Base-by-base conservation (phyloP, 371 early-diverging fungal species). In the Rhizopus stolonifer region DNA sequence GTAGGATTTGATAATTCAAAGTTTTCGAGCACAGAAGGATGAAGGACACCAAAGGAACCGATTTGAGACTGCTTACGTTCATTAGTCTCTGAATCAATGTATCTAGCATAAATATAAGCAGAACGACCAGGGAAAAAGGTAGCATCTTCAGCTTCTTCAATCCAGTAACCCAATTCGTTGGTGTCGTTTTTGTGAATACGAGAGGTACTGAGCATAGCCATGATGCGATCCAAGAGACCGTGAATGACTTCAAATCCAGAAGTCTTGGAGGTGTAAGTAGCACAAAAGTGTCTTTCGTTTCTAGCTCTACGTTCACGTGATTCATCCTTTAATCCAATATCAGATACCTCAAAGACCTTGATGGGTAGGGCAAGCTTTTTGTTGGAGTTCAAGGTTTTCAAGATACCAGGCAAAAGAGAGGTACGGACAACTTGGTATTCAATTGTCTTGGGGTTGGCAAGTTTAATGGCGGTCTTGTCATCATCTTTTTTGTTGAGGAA, bases 401-500 rank as follows among this genome's bases (percentile, higher is more conserved):
- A 80, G 15, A 99, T 74, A 44, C 99, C 99, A 10, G 98, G 98
- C 32, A 99, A 72, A 38, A 99, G 77, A 10, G 91, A 88, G 11
- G 95, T 94, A 49, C 99, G 90, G 31, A 98, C 94, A 11, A 95
- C 96, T 72, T 96, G 90, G 72, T 92, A 97, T 68, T 99, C 99
- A 21, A 81, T 63, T 2, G 98, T 95, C 81, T 94, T 94, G 52
- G 99, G 99, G 71, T 99, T 99, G n/a, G 89, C 84, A 23, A 99
- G 79, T 51, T 86, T 79, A 47, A 99, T 92, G 2, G 95, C 97
- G 44, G 85, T 85, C 39, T 72, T 83, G 47, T 86, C 83, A 47
- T 84, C 84, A 62, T 94, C 93, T 26, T 59, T 69, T 57, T 86
- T 82, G 51, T 90, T 88, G 59, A 99, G 79, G 81, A 78, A 85